These are phyloP conservation scores for Kwoniella sp. DNA, from an alignment of 768 basidiomycete species.

Conservation along the genomic window DNA sequence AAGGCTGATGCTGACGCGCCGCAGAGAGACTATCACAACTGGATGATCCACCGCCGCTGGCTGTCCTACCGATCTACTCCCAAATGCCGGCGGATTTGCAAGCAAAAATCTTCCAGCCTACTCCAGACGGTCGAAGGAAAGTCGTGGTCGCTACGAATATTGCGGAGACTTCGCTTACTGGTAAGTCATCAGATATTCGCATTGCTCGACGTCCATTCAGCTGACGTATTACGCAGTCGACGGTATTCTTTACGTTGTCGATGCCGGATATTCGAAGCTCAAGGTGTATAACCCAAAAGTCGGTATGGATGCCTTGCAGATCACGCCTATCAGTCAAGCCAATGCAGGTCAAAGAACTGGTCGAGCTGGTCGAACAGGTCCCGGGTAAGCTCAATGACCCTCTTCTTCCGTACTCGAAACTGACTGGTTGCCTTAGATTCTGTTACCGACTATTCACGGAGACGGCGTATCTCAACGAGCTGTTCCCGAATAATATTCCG, in stretches of 20 bases:
- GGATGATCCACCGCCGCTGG: slow-evolving; percentile 83
- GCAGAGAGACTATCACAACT: slow-evolving; percentile 87
- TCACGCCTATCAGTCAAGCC: slow-evolving; percentile 98
- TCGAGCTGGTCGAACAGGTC: slow-evolving; percentile 93
- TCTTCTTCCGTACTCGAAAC: slow-evolving; percentile 9
- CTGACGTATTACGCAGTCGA: slow-evolving; percentile 67
- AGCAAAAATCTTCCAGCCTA: slow-evolving; percentile 95
- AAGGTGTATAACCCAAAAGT: slow-evolving; percentile 99
- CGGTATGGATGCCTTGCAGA: slow-evolving; percentile 98
- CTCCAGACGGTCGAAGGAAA: slow-evolving; percentile 88
- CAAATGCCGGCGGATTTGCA: slow-evolving; percentile 99
- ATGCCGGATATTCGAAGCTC: slow-evolving; percentile 93
- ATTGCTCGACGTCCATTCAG: neutral
- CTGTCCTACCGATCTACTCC: slow-evolving; percentile 97
- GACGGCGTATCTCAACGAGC: slow-evolving; percentile 92
- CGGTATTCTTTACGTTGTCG: slow-evolving; percentile 95
- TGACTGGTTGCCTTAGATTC: slow-evolving; percentile 65
- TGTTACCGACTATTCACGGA: slow-evolving; percentile 98
- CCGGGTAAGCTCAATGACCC: slow-evolving; percentile 64
- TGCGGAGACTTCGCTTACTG: slow-evolving; percentile 94
- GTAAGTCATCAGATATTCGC: slow-evolving; percentile 57
- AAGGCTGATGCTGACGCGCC: slow-evolving; percentile 10
- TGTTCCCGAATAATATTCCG: slow-evolving; percentile 93
- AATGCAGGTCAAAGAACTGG: slow-evolving; percentile 96
- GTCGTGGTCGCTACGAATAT: slow-evolving; percentile 99